Percentiles rank a stretch among this genome's conserved stretches.
These are phyloP conservation scores for Pugionium cornutum DNA, from an alignment of 345 rosid genomes.

Conservation along the genomic window DNA sequence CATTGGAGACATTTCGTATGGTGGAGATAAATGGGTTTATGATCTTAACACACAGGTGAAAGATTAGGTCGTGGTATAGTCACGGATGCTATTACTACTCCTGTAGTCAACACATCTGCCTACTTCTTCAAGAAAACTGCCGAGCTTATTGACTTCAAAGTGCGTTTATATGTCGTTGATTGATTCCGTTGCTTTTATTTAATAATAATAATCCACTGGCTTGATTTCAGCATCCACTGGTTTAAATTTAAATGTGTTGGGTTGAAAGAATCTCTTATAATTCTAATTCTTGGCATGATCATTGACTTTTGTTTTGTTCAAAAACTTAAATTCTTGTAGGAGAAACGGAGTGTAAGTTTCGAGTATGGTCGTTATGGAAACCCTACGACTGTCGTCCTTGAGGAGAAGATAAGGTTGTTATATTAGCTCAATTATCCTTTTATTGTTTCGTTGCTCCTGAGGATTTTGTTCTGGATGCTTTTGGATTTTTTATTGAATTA, in stretches of 20 bases:
- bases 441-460: too few relatives aligned
- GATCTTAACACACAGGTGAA: constrained; percentile 52
- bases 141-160: constrained; percentile 89
- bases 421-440: too few relatives aligned
- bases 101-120: constrained; percentile 73
- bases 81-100: constrained; percentile 82
- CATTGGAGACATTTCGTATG: neutral
- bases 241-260: too few relatives aligned
- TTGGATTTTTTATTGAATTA: neutral
- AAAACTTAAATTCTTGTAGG: constrained; percentile 42
- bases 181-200: neutral
- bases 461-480: neutral
- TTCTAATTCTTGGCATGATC: too few relatives aligned
- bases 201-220: neutral
- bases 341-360: constrained; percentile 63
- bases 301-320: too few relatives aligned
- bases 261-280: too few relatives aligned
- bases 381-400: constrained; percentile 75
- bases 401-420: constrained; percentile 50
- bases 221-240: neutral
- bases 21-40: constrained; percentile 1
- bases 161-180: constrained; percentile 1
- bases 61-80: constrained; percentile 81
- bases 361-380: constrained; percentile 91
- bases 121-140: constrained; percentile 77